Conservation (phyloP, 345 rosid genomes). For the Moringa oleifera region DNA sequence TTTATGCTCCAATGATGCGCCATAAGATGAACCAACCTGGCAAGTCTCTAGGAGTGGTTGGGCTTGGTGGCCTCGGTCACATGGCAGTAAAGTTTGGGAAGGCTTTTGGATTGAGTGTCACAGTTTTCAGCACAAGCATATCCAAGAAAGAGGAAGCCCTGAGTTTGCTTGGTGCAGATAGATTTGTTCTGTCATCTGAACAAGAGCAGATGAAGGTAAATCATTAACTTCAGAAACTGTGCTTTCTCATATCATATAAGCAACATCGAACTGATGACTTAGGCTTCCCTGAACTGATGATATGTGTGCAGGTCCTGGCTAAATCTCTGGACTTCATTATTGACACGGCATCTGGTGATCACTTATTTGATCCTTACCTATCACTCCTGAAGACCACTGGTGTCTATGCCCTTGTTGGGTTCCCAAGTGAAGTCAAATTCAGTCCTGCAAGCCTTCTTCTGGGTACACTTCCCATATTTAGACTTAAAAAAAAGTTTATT, state of each 20-base stretch:
- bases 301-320: constrained; percentile 40
- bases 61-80: constrained; percentile 94
- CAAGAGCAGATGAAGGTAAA: constrained; percentile 72
- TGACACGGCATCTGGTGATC: constrained; percentile 89
- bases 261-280: neutral
- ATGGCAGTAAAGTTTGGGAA: constrained; percentile 96
- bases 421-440: constrained; percentile 81
- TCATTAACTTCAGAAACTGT: neutral
- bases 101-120: constrained; percentile 77
- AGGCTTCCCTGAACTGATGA: neutral
- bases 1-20: constrained; percentile 75
- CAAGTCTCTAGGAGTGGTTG: constrained; percentile 72
- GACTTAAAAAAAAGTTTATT: neutral
- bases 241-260: neutral
- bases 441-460: constrained; percentile 59
- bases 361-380: constrained; percentile 77
- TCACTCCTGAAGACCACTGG: constrained; percentile 70
- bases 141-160: constrained; percentile 85
- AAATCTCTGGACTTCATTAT: constrained; percentile 75
- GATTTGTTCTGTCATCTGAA: constrained; percentile 68
- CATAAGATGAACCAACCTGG: constrained; percentile 84
- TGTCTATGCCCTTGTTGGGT: constrained; percentile 58
- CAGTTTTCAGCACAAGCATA: constrained; percentile 74
- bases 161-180: constrained; percentile 55
- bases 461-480: constrained; percentile 27